Conservation (phyloP, 176 grass and related monocot species). For the Oryza glaberrima region DNA sequence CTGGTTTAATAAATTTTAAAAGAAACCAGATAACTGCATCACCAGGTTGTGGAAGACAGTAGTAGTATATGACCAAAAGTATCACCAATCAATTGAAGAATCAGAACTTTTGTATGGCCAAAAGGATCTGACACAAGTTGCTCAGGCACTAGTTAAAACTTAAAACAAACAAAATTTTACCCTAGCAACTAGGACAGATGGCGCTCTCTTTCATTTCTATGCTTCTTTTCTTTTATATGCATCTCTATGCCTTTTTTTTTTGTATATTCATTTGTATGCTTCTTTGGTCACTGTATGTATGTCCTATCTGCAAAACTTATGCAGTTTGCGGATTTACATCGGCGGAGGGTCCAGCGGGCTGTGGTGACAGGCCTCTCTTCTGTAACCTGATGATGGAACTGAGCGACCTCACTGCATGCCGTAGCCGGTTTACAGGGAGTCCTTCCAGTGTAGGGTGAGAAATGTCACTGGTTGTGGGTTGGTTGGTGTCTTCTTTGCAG, state of each 20-base stretch:
- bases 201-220: neutral
- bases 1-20: too few species aligned
- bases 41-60: too few species aligned
- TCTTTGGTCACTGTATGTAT: constrained; percentile 3
- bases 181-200: constrained; percentile 33
- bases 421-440: constrained; percentile 52
- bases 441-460: constrained; percentile 62
- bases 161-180: constrained; percentile 27
- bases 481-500: constrained; percentile 7
- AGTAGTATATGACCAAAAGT: too few species aligned
- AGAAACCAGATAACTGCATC: too few species aligned
- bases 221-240: neutral
- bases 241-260: neutral
- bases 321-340: constrained; percentile 36
- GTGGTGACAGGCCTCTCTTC: constrained; percentile 43
- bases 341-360: neutral
- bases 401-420: constrained; percentile 39
- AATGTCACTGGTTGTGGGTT: constrained; percentile 17
- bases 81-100: neutral
- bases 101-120: neutral
- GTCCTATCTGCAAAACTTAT: neutral
- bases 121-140: constrained; percentile 6
- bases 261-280: too few species aligned
- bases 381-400: constrained; percentile 45
- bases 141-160: neutral